Conservation (phyloP, 352 stramenopile species). For the Phytophthora agathidicida region DNA sequence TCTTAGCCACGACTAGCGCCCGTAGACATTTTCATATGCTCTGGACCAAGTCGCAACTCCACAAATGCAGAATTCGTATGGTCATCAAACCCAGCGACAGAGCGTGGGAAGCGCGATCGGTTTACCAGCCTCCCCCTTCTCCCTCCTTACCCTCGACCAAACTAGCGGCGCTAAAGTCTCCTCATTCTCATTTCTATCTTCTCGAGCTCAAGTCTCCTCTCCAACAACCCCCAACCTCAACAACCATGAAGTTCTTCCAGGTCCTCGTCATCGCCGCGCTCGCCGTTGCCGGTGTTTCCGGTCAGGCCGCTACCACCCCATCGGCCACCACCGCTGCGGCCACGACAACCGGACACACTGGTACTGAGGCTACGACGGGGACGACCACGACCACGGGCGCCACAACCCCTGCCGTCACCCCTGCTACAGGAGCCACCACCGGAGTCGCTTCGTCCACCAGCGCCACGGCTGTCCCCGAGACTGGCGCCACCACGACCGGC, state of each 20-base stretch:
- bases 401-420: slow-evolving; percentile 4
- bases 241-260: slow-evolving; percentile 39
- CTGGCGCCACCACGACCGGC: not conserved
- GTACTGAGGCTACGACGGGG: not conserved
- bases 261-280: slow-evolving; percentile 32
- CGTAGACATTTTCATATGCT: not conserved
- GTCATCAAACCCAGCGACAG: too few relatives aligned
- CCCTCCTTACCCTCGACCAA: not conserved
- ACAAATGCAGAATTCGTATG: not conserved
- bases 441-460: not conserved
- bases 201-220: slow-evolving; percentile 21
- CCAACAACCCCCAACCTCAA: not conserved
- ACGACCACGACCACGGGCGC: slow-evolving; percentile 1
- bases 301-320: slow-evolving; percentile 8
- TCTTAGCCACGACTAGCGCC: not conserved
- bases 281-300: slow-evolving; percentile 23
- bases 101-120: too few relatives aligned
- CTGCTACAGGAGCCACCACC: slow-evolving; percentile 6
- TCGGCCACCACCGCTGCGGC: not conserved
- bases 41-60: not conserved
- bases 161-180: not conserved
- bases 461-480: not conserved
- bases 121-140: too few relatives aligned
- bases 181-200: slow-evolving; percentile 20
- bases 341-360: not conserved